These are phyloP conservation scores for Castanospermum australe DNA, from an alignment of 306 rosid genomes.

Conservation along the genomic window DNA sequence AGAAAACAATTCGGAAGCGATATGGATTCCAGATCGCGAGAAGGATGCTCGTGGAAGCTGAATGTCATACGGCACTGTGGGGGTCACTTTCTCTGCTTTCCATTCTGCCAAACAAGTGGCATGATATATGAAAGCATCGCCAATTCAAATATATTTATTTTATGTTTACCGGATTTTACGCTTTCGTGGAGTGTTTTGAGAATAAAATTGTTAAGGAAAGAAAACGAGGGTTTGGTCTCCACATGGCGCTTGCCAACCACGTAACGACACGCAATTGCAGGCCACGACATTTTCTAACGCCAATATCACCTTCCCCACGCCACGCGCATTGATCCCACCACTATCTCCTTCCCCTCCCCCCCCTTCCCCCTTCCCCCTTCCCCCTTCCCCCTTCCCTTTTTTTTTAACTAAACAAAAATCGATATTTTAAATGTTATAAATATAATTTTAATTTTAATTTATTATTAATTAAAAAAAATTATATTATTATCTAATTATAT, in stretches of 20 bases:
- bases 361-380: no score
- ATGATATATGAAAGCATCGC: not conserved
- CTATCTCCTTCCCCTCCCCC: not conserved
- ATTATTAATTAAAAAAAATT: no score
- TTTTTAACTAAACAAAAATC: no score
- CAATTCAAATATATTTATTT: not conserved
- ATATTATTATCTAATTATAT: not conserved
- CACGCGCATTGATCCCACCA: not conserved
- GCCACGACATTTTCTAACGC: not conserved
- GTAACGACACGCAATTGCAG: not conserved
- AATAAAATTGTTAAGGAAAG: not conserved
- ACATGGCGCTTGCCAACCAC: not conserved
- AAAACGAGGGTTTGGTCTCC: not conserved
- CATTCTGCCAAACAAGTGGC: not conserved
- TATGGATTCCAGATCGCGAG: not conserved
- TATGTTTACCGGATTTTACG: not conserved
- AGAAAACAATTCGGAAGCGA: not conserved
- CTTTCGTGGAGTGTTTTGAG: not conserved
- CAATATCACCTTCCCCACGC: not conserved
- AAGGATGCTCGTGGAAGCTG: not conserved
- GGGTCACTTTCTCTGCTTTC: not conserved
- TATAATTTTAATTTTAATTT: no score
- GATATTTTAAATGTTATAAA: no score
- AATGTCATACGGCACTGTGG: not conserved
- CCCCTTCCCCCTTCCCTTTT: no score